Conservation (phyloP, 192 early-diverging fungal species). For the Coemansia sp. region DNA sequence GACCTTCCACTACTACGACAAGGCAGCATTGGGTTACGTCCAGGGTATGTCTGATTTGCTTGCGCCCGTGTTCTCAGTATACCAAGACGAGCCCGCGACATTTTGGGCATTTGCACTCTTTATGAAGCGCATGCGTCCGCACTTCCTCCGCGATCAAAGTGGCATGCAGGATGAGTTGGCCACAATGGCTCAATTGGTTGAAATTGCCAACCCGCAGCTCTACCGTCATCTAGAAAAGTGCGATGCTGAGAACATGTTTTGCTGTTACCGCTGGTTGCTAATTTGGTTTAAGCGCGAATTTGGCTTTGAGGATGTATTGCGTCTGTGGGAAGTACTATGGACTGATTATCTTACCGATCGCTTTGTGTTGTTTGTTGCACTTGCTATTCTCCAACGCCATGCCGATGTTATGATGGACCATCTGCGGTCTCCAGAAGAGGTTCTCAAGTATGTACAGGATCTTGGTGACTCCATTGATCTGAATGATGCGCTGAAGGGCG, state of each 20-base stretch:
- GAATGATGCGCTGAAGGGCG: constrained; percentile 72
- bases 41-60: constrained; percentile 98
- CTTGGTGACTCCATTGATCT: constrained; percentile 74
- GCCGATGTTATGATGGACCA: constrained; percentile 77
- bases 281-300: constrained; percentile 99
- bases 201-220: constrained; percentile 83
- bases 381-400: constrained; percentile 92
- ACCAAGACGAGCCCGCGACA: constrained; percentile 82
- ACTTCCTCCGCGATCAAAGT: constrained; percentile 90
- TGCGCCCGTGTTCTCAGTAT: constrained; percentile 84
- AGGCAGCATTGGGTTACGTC: constrained; percentile 72
- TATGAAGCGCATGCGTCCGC: constrained; percentile 89
- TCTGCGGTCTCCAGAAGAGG: constrained; percentile 85
- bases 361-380: constrained; percentile 91
- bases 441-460: constrained; percentile 92
- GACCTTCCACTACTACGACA: constrained; percentile 86
- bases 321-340: constrained; percentile 89
- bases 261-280: constrained; percentile 97
- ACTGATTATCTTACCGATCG: constrained; percentile 70
- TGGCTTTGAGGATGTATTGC: constrained; percentile 74
- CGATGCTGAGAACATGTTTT: constrained; percentile 92
- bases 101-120: constrained; percentile 92
- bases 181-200: constrained; percentile 76
- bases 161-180: constrained; percentile 91
- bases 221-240: constrained; percentile 74